Base-by-base conservation (phyloP, 1,139 yeast genomes). In the Lodderomyces jiufengensis region DNA sequence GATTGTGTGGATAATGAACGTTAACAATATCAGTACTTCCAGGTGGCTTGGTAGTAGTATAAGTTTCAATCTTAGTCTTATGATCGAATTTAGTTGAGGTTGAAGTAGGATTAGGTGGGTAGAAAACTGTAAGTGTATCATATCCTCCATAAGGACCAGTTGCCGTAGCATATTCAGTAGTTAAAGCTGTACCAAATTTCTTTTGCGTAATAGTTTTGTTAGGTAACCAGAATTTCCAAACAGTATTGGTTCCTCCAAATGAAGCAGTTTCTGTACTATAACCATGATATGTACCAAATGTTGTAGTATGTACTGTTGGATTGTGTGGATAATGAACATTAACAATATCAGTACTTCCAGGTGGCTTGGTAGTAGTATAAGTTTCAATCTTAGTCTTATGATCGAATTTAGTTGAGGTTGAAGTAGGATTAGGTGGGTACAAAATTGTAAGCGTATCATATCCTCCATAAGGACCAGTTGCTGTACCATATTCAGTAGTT, bases 361-460 rank as follows among this genome's bases (percentile, higher is more conserved):
- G 42, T 5, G 43, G 21, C n/a, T 24, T 24, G 4, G 50, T 38
- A 4, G 29, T 24, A 22, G 52, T 47, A 1, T 14, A 40, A 34
- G 40, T 29, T 7, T 41, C 8, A 8, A 29, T 24, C 13, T 20
- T 15, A 6, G 32, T 11, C 4, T 32, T 41, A 13, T 37, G 16
- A 40, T 43, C 36, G 9, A 43, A 36, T n/a, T 26, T 15, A 9
- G 44, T 44, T 9, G 33, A 38, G 13, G 44, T 47, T 9, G 29
- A 12, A 14, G 34, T 32, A 7, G 34, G 30, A 9, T 51, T 49
- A 13, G 37, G 23, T 23, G 57, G 56, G 4, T 41, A 42, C 12
- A 37, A 43, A 9, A 46, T 43, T 8, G 46, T 33, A 12, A 53
- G 51, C 7, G 53, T 43, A n/a, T 41, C 57, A 9, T 50, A 50